These are phyloP conservation scores for Zygoascus bituminiphila DNA, from an alignment of 805 yeast genomes.

Conservation along the genomic window DNA sequence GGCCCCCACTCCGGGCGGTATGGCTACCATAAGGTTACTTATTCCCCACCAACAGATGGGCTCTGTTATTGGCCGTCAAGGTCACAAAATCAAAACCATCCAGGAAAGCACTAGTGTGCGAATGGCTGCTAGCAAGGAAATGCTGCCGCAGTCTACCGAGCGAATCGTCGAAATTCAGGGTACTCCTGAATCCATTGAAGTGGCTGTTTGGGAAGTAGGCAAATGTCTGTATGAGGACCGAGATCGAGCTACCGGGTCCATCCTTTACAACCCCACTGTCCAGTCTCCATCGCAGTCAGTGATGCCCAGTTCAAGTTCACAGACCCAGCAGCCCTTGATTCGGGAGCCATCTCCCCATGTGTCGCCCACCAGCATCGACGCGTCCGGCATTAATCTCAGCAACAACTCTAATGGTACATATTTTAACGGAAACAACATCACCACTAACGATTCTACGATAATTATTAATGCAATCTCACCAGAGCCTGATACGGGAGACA, in stretches of 20 bases:
- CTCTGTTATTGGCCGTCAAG: slow-evolving; percentile 78
- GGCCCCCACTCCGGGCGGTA: slow-evolving; percentile 40
- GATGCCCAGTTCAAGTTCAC: neutral
- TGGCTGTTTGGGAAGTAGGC: slow-evolving; percentile 50
- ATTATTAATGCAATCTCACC: neutral
- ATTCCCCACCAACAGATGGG: slow-evolving; percentile 85
- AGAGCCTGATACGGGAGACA: neutral
- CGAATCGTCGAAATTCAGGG: slow-evolving; percentile 86
- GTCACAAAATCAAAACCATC: slow-evolving; percentile 68
- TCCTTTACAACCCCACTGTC: slow-evolving; percentile 39
- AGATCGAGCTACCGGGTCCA: slow-evolving; percentile 56
- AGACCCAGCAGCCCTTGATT: neutral
- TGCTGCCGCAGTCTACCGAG: slow-evolving; percentile 73
- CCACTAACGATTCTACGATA: neutral
- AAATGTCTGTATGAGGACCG: slow-evolving; percentile 68
- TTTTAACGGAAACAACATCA: neutral
- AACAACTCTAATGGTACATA: neutral
- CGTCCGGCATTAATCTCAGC: too few relatives aligned
- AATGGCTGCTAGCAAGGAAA: slow-evolving; percentile 82
- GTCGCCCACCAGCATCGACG: too few relatives aligned
- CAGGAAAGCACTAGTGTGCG: slow-evolving; percentile 62
- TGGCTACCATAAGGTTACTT: slow-evolving; percentile 55
- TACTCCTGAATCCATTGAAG: slow-evolving; percentile 50
- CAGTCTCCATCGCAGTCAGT: neutral
- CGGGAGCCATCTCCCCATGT: neutral